Conservation (phyloP, 345 rosid species). For the Citrus medica region DNA sequence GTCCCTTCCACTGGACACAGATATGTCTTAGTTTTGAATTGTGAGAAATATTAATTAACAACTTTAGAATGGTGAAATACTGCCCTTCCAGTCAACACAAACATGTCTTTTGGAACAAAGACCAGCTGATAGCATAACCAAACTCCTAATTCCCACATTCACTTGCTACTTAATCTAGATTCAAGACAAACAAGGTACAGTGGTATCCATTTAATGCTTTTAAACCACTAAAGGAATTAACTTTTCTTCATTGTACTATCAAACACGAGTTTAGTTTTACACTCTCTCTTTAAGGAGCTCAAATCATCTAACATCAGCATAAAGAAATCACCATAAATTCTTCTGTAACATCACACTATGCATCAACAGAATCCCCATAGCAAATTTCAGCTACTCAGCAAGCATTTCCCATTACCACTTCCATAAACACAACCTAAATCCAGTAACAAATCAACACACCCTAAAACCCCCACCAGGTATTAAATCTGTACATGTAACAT, state of each 20-base stretch:
- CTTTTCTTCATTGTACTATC: background rate
- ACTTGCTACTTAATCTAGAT: background rate
- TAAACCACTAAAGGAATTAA: background rate
- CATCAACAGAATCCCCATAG: background rate
- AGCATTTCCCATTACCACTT: background rate
- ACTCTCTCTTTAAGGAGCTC: background rate
- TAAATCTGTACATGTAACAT: background rate
- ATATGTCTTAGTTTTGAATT: background rate
- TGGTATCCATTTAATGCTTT: background rate
- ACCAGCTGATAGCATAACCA: background rate
- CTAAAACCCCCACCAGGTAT: background rate
- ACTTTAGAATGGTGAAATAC: background rate
- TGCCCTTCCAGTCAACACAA: background rate
- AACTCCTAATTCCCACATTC: background rate
- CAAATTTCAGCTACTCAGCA: background rate
- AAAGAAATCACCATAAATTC: background rate
- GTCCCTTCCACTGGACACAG: background rate
- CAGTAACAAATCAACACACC: background rate
- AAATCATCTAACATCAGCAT: background rate
- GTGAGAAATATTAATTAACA: background rate
- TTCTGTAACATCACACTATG: background rate
- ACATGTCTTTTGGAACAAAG: background rate
- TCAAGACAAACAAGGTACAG: background rate
- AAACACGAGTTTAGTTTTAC: background rate
- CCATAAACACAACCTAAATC: background rate